Evolutionary conservation across 2,329 filamentous ascomycete genomes (phyloP).

Genomic region (Didymella pinodella): DNA sequence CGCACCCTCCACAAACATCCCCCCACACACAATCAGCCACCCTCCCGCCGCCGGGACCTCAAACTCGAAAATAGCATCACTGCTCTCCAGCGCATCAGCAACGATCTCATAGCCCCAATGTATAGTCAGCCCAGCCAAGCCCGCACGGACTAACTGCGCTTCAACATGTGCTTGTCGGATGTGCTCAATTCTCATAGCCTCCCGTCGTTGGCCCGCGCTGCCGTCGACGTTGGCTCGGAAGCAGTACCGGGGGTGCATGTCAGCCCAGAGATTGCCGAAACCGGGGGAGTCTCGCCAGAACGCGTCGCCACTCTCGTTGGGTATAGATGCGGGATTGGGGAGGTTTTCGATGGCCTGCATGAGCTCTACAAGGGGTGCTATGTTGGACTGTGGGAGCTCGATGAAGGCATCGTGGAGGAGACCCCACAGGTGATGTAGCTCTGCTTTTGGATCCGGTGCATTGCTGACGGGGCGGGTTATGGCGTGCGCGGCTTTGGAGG

Average conservation of each 20-base stretch:
- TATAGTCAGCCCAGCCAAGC: constrained; percentile 12
- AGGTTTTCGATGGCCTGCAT: constrained; percentile 17
- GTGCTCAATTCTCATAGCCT: not conserved
- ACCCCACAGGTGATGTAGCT: constrained; percentile 9
- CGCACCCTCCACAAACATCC: not conserved
- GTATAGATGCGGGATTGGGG: not conserved
- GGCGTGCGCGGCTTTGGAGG: constrained; percentile 17
- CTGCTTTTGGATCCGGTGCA: not conserved
- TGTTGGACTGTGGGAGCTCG: constrained; percentile 2
- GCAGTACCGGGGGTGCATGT: constrained; percentile 4
- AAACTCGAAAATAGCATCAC: constrained; percentile 11
- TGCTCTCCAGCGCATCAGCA: constrained; percentile 14
- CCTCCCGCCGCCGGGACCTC: constrained; percentile 12
- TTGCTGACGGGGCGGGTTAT: constrained; percentile 11
- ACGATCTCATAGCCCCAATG: constrained; percentile 19
- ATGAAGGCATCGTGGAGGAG: constrained; percentile 18
- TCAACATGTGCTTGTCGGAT: constrained; percentile 14
- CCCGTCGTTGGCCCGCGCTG: not conserved
- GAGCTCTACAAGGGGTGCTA: constrained; percentile 5
- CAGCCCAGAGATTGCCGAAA: constrained; percentile 19
- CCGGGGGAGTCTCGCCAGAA: constrained; percentile 14
- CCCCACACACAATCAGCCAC: constrained; percentile 4
- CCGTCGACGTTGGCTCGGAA: constrained; percentile 2
- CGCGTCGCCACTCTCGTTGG: not conserved
- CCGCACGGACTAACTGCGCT: constrained; percentile 5